Evolutionary conservation across 108 stramenopile genomes (phyloP).

Genomic region (Schizochytrium sp.): DNA sequence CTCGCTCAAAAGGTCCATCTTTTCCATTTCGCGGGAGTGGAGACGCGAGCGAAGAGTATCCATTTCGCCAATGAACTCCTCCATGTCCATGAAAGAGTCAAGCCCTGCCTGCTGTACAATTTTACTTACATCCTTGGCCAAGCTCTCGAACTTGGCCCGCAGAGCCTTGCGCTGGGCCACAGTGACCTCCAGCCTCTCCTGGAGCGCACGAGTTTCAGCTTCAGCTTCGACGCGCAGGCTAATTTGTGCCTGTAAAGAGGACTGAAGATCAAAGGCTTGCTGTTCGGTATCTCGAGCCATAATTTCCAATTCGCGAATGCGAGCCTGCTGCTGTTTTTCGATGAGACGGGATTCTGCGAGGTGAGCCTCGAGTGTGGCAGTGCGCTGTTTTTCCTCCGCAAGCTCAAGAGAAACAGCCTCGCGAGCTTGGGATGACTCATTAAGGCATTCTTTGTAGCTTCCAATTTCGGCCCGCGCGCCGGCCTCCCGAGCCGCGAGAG

Average conservation of each 20-base stretch:
- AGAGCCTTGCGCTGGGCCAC: neutral
- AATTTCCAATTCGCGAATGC: neutral
- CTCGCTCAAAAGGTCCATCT: constrained; percentile 6
- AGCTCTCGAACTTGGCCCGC: constrained; percentile 33
- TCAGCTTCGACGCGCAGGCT: constrained; percentile 30
- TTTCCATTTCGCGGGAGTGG: constrained; percentile 7
- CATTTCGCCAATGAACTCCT: neutral
- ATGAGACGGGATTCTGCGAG: neutral
- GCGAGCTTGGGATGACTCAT: neutral
- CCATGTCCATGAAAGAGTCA: constrained; percentile 39
- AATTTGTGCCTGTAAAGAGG: constrained; percentile 22
- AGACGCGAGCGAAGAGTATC: neutral
- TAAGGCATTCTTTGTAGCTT: neutral
- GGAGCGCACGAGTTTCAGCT: neutral
- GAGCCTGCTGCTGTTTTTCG: neutral
- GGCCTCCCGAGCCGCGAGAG: neutral
- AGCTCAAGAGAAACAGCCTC: neutral
- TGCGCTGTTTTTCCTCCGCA: neutral
- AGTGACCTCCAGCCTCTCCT: neutral
- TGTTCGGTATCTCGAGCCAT: neutral
- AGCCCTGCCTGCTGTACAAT: constrained; percentile 4
- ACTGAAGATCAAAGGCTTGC: neutral
- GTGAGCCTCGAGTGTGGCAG: neutral
- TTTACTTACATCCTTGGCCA: constrained; percentile 4
- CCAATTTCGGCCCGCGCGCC: neutral